Percentiles rank a stretch among this genome's conserved stretches.
phyloP scores from a whole-genome alignment of 2,329 filamentous ascomycete species.

The Aureobasidium sp. region DNA sequence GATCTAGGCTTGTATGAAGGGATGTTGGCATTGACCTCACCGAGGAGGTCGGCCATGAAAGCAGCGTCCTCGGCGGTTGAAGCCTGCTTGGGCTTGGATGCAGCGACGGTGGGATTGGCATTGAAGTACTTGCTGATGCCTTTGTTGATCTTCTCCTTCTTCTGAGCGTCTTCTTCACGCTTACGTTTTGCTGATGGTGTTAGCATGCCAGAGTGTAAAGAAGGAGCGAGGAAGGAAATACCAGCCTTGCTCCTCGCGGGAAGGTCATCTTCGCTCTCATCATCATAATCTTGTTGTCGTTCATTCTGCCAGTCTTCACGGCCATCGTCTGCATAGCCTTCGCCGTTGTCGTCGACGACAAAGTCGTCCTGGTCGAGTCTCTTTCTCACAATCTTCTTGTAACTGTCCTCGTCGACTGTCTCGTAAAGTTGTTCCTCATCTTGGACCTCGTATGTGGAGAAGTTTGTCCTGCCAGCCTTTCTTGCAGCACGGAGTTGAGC shows the following conservation, averaged over 20 bases:
- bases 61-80: conserved; percentile 82
- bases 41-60: conserved; percentile 78
- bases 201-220: conserved; percentile 15
- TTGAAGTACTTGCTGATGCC: conserved; percentile 94
- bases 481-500: conserved; percentile 80
- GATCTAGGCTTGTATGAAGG: conserved; percentile 47
- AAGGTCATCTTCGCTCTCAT: conserved; percentile 66
- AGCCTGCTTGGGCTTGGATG: conserved; percentile 71
- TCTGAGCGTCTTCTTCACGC: conserved; percentile 77
- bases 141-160: conserved; percentile 78
- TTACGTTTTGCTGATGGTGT: conserved; percentile 65
- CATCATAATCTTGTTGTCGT: conserved; percentile 56
- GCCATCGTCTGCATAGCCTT: conserved; percentile 93
- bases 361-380: conserved; percentile 93
- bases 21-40: conserved; percentile 76
- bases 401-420: conserved; percentile 91
- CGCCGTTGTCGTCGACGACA: conserved; percentile 95
- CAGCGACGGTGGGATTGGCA: conserved; percentile 45
- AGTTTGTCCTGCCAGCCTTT: conserved; percentile 82
- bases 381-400: conserved; percentile 89
- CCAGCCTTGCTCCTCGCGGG: conserved; percentile 53
- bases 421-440: conserved; percentile 85
- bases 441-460: conserved; percentile 78
- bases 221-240: conserved; percentile 22
- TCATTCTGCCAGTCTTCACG: conserved; percentile 87